Base-by-base conservation (phyloP, 192 early-diverging fungal genomes). In the Backusella westeae region DNA sequence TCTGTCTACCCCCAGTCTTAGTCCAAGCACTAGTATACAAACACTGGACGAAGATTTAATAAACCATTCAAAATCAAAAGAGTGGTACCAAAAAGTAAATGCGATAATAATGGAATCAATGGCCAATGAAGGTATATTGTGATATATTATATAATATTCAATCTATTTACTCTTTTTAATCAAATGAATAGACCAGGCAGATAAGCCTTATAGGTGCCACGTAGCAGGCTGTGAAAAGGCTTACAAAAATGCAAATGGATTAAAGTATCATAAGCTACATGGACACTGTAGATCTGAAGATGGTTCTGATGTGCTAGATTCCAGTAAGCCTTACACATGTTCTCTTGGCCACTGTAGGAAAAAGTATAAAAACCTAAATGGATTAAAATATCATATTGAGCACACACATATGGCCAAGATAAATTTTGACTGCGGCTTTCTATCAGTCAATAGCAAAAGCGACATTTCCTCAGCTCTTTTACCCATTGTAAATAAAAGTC, bases 161-260 rank as follows among this genome's bases (percentile, higher is more conserved):
- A n/a, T 56, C 0, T 9, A 26, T 56, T 56, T 9, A 56, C n/a
- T 21, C 7, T 53, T 53, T 53, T 53, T 53, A 56, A 56, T 44
- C 42, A 44, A 56, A 56, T 21, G 6, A 56, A 56, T 9, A 68
- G 67, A 68, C 6, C 67, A 68, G 32, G 19, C 23, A 32, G 72
- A 73, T 38, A 73, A 73, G 41, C 72, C 72, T 23, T 73, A 73
- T n/a, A 56, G 36, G 23, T 73, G 72, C 12, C 49, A 73, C 39
- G 49, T 95, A 19, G 78, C 81, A 36, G 94, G 94, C 15, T 98
- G 97, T 81, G 88, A 86, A 75, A 97, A 98, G 85, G 90, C 96
- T 7, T 98, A 98, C 88, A 98, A 98, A 83, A 98, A 98, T 81
- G 96, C 96, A 35, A 97, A 97, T 67, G 97, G 97, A 15, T 86